Percentiles rank a stretch among this genome's conserved stretches.
These are phyloP conservation scores for Phoma sp. DNA, from an alignment of 2,329 filamentous ascomycete genomes.

Conservation along the genomic window DNA sequence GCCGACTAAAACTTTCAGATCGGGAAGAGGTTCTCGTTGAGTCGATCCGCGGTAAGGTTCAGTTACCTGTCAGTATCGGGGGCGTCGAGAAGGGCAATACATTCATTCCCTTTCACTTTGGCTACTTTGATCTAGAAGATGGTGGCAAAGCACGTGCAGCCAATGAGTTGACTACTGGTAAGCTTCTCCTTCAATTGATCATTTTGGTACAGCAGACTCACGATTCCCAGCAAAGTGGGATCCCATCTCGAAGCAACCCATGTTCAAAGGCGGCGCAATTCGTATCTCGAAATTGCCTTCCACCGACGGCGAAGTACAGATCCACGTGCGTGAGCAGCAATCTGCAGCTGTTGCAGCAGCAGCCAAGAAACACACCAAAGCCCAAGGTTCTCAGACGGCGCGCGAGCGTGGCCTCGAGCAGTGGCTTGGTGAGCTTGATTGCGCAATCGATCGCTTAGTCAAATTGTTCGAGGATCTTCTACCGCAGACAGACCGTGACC, in stretches of 20 bases:
- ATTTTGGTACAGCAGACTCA: no score
- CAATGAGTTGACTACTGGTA: conserved; percentile 14
- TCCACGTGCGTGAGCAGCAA: conserved; percentile 10
- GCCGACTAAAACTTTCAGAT: conserved; percentile 1
- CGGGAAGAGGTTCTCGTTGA: conserved; percentile 13
- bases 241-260: conserved; percentile 15
- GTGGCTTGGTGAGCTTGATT: conserved; percentile 12
- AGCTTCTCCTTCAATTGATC: neutral
- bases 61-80: conserved; percentile 10
- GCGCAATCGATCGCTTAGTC: neutral
- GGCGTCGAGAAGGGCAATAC: conserved; percentile 12
- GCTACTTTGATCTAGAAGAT: conserved; percentile 7
- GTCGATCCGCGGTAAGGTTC: conserved; percentile 11
- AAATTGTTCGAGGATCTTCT: neutral
- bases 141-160: conserved; percentile 10
- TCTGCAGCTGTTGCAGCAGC: conserved; percentile 1
- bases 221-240: conserved; percentile 10
- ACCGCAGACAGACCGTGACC: conserved; percentile 6
- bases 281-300: conserved; percentile 9
- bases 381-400: neutral
- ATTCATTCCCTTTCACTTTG: conserved; percentile 17
- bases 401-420: conserved; percentile 4
- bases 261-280: conserved; percentile 14
- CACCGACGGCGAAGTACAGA: conserved; percentile 7
- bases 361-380: neutral